These are phyloP conservation scores for Cucumis sativus DNA, from an alignment of 306 rosid genomes.

Conservation along the genomic window DNA sequence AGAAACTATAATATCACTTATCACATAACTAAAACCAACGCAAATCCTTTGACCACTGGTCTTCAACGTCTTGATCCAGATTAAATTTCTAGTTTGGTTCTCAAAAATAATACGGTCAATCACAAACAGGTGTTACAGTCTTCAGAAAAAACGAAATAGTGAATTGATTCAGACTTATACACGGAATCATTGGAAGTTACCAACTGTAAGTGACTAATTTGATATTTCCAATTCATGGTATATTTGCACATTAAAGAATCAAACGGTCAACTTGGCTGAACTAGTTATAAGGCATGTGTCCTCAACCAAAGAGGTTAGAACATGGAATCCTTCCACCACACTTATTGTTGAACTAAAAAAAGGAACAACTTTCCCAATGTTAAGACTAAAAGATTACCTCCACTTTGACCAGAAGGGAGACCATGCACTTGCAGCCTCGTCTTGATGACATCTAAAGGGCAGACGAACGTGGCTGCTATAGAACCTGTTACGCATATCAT, in stretches of 20 bases:
- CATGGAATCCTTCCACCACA: background rate
- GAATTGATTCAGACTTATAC: background rate
- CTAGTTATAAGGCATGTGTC: background rate
- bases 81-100: background rate
- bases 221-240: background rate
- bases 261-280: background rate
- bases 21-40: background rate
- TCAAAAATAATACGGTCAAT: background rate
- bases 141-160: background rate
- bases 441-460: conserved; percentile 97
- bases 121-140: background rate
- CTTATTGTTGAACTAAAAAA: background rate
- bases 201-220: background rate
- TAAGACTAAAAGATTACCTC: conserved; percentile 33
- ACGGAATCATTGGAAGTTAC: background rate
- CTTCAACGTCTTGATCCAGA: background rate
- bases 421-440: conserved; percentile 97
- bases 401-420: conserved; percentile 59
- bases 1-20: background rate
- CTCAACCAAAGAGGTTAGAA: background rate
- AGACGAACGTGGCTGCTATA: conserved; percentile 85
- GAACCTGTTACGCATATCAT: conserved; percentile 45
- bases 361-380: background rate
- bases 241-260: background rate
- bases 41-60: background rate